Evolutionary conservation across 352 stramenopile species (phyloP), one percentile per base, ranked within the genome.

Genomic region (Phytophthora pluvialis): DNA sequence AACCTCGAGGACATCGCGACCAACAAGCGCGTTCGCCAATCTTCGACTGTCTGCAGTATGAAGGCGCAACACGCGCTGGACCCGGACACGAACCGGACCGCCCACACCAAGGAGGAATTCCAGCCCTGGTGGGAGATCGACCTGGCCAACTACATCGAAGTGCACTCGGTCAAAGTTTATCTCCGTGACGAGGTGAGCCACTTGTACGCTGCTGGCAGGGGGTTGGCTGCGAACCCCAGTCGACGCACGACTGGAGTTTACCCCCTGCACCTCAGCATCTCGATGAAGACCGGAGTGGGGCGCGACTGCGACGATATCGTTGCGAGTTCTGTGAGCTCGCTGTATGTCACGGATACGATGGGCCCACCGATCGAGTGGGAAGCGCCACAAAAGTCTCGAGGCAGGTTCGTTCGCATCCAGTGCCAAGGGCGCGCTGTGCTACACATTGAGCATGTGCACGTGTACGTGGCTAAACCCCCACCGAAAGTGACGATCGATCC

Each of bases 91-190:
- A 63, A 77, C 3, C 65, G 69, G 21, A 67, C 65, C 10, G 63
- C 75, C 2, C 75, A 83, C 32, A 86, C 75, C 1, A 75, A 76
- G n/a, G 70, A 81, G 5, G 77, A 86, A 52, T 60, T 81, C 25
- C 77, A 86, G 52, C 75, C 75, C 8, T 86, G 77, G 77, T 86
- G 77, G 77, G 77, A 86, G 31, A 77, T 86, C 7, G 77, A 83
- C 35, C 47, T 86, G 10, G 77, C 55, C 28, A 86, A 83, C 54
- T 83, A 83, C 52, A 43, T 76, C 33, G 72, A 83, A 29, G 70
- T 83, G 15, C 72, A 86, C 48, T 80, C 72, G 3, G 64, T 86
- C 47, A 83, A 78, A 56, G 59, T 85, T 35, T 78, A 71, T 63
- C 48, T 85, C 8, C 67, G 71, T 3, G 51, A 76, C 9, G 73